Evolutionary conservation across 2,329 filamentous ascomycete genomes (phyloP), one percentile per base, ranked within the genome.

Genomic region (Beauveria varroae): DNA sequence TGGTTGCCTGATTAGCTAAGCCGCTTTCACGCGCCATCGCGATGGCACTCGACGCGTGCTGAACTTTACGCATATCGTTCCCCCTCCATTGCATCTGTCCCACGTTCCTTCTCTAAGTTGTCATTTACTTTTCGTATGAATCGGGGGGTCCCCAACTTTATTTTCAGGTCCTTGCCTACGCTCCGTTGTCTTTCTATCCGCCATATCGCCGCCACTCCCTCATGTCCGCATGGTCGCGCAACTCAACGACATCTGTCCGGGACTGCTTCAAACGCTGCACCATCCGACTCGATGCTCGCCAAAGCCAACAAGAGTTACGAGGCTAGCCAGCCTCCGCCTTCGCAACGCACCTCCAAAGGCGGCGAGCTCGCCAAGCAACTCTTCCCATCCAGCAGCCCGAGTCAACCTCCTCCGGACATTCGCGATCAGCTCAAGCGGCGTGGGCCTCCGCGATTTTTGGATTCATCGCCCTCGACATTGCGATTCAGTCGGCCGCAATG

Each of bases 351-450:
- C n/a, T 6, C 22, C 16, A 49, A 55, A 14, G 73, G 73, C 56
- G 65, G 68, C 9, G 65, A 70, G 53, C 69, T 82, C 49, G 72
- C 76, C 5, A 84, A 85, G 69, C 77, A 82, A 62, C 73, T 82
- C 18, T 83, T 86, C 64, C 78, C 82, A 4, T 85, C 84, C 1
- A 86, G 81, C 71, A 85, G 79, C 65, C 80, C 81, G 14, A 73
- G 70, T 49, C 69, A 74, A 28, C 65, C 71, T 10, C 75, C 78
- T 69, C 72, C 73, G 44, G 80, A 79, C 63, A 81, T 86, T 65
- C 72, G 79, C 60, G 77, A 82, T 52, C 78, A 79, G 60, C 74
- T 83, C 65, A 81, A 77, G 65, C 69, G 72, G 22, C 71, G 76
- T 37, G 73, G 72, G 44, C 72, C 73, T 56, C 68, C 71, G 37